phyloP scores from a whole-genome alignment of 257 asterid genomes.

The Orobanche coerulescens region DNA sequence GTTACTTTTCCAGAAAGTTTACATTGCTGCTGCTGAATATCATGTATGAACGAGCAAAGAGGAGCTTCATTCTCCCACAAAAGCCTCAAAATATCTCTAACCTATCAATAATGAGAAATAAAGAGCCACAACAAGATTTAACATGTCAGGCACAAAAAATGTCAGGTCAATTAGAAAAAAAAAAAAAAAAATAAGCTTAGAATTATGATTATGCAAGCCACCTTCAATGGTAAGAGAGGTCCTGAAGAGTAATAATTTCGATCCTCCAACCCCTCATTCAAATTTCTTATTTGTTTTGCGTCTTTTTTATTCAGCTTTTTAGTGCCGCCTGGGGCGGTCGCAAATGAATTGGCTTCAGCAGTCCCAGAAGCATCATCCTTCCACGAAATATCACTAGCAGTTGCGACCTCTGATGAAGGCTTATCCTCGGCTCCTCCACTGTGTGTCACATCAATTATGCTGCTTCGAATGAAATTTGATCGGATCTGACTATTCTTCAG shows the following conservation, averaged over 20 bases:
- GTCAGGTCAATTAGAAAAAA: slow-evolving; percentile 2
- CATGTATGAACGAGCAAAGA: slow-evolving; percentile 61
- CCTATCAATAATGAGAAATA: slow-evolving; percentile 43
- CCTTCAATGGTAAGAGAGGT: slow-evolving; percentile 81
- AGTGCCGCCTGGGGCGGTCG: slow-evolving; percentile 30
- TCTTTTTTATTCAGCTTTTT: slow-evolving; percentile 24
- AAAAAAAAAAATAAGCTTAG: neutral
- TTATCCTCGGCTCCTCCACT: slow-evolving; percentile 36
- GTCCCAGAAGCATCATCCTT: slow-evolving; percentile 39
- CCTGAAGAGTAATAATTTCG: slow-evolving; percentile 34
- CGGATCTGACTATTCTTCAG: slow-evolving; percentile 25
- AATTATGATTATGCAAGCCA: slow-evolving; percentile 22
- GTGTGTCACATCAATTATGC: slow-evolving; percentile 31
- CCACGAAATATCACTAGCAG: slow-evolving; percentile 34
- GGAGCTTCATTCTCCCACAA: slow-evolving; percentile 87
- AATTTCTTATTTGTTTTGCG: slow-evolving; percentile 16
- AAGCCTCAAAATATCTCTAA: slow-evolving; percentile 48
- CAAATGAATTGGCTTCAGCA: slow-evolving; percentile 39
- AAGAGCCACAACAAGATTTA: slow-evolving; percentile 22
- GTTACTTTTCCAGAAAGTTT: slow-evolving; percentile 26
- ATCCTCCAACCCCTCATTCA: slow-evolving; percentile 29
- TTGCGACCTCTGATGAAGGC: slow-evolving; percentile 56
- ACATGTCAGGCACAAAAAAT: slow-evolving; percentile 4
- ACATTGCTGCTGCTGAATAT: slow-evolving; percentile 53
- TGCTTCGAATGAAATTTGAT: slow-evolving; percentile 33